These are phyloP conservation scores for Dissoconium aciculare DNA, from an alignment of 2,329 filamentous ascomycete genomes.

Conservation along the genomic window DNA sequence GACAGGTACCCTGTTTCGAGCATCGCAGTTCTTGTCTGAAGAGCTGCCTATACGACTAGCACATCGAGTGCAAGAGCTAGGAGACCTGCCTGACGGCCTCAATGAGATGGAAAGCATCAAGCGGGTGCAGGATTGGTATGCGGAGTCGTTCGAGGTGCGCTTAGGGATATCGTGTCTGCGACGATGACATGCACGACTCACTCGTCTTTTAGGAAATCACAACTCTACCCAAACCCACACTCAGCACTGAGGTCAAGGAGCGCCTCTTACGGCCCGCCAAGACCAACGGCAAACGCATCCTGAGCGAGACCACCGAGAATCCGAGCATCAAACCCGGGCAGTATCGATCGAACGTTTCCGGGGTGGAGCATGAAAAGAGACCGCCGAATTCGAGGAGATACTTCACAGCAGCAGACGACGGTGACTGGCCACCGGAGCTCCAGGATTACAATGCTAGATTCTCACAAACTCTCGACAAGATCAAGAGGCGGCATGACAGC, in stretches of 20 bases:
- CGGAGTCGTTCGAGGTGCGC: constrained; percentile 92
- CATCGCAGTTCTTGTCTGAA: constrained; percentile 95
- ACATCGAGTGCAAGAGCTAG: constrained; percentile 88
- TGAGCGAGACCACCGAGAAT: constrained; percentile 75
- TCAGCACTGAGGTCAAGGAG: constrained; percentile 61
- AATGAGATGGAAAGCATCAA: constrained; percentile 96
- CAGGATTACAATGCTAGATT: constrained; percentile 90
- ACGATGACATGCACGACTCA: constrained; percentile 20
- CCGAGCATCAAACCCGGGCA: constrained; percentile 77
- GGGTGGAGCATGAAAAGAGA: constrained; percentile 12
- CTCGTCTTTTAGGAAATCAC: constrained; percentile 63
- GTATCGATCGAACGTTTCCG: constrained; percentile 47
- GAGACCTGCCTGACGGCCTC: constrained; percentile 81
- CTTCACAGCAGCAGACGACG: constrained; percentile 74
- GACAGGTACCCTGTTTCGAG: constrained; percentile 82
- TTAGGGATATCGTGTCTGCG: constrained; percentile 5
- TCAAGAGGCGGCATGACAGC: constrained; percentile 90
- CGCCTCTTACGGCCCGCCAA: constrained; percentile 58
- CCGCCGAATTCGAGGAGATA: constrained; percentile 47
- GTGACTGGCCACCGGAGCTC: constrained; percentile 88
- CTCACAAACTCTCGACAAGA: constrained; percentile 73
- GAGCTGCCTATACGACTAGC: constrained; percentile 93
- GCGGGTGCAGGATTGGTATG: constrained; percentile 95
- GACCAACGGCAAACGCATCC: constrained; percentile 45
- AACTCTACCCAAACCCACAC: constrained; percentile 59